Base-by-base conservation (phyloP, 2,329 filamentous ascomycete genomes). In the Taxawa tesnikishii region DNA sequence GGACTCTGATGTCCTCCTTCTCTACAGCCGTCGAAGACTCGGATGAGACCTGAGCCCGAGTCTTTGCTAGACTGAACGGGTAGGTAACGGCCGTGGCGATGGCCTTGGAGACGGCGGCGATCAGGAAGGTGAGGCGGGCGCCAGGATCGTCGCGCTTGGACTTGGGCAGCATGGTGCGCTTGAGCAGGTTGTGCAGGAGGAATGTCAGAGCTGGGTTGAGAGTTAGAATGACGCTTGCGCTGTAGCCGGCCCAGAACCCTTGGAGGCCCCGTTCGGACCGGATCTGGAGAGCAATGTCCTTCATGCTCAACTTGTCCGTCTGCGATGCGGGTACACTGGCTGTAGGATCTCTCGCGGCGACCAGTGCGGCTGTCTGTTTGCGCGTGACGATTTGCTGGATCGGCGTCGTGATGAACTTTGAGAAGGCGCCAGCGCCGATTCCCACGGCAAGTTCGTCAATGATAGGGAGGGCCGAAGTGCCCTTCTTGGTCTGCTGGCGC, bases 241-340 rank as follows among this genome's bases (percentile, higher is more conserved):
- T 83, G 53, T 93, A 93, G 1, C 85, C 85, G 1, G 83, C 79
- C 87, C 85, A 94, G 46, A 94, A 79, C 3, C 83, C 84, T 27
- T 63, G 50, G 7, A 85, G 38, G 0, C 85, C 84, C 43, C 79
- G 80, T 50, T 88, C 79, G 2, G 60, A 48, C 25, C 63, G 59
- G 38, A 92, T 87, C 26, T 71, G 65, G 1, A 61, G 54, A 12
- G 77, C 65, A 17, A 83, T 82, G 31, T 78, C 66, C 16, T 64
- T 38, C 51, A 66, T 41, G 47, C 53, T 45, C 18, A 56, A 54
- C 15, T 51, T 42, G 16, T 49, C 44, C 23, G 43, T 46, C 30
- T 39, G 37, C 12, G 29, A 36, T 3, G 45, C 40, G 2, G 41
- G 42, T 7, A 46, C 43, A 5, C 45, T 45, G 3, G 50, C 45